These are phyloP conservation scores for Adenanthera pavonina DNA, from an alignment of 306 rosid species.

Conservation along the genomic window DNA sequence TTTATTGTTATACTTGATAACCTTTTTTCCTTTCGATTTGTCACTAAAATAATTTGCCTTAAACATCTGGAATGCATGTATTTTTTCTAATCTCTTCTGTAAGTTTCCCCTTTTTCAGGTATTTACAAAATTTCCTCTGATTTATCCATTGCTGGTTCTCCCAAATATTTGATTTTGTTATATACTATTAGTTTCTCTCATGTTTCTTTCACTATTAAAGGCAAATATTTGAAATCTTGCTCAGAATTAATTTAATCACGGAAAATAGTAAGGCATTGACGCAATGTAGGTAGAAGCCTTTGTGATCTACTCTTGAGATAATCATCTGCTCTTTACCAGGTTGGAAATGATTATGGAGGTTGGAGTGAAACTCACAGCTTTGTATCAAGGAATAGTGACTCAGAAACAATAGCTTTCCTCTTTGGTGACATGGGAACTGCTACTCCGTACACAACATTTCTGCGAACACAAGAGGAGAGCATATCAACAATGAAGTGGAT, in stretches of 20 bases:
- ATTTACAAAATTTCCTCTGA: neutral
- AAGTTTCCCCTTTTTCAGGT: neutral
- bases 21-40: neutral
- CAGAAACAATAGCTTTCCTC: slow-evolving; percentile 79
- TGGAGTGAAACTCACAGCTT: slow-evolving; percentile 82
- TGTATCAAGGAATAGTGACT: slow-evolving; percentile 66
- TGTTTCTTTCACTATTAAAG: neutral
- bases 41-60: neutral
- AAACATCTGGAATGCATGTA: neutral
- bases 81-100: neutral
- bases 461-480: slow-evolving; percentile 84
- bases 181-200: neutral
- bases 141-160: neutral
- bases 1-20: neutral
- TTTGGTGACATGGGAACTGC: slow-evolving; percentile 95
- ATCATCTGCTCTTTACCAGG: slow-evolving; percentile 51
- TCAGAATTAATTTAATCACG: neutral
- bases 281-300: neutral
- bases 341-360: slow-evolving; percentile 79
- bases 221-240: neutral
- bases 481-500: slow-evolving; percentile 84
- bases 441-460: slow-evolving; percentile 75
- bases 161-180: neutral
- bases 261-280: neutral
- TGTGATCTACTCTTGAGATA: neutral